Evolutionary conservation across 2,329 filamentous ascomycete genomes (phyloP).

Genomic region (Metarhizium rileyi): DNA sequence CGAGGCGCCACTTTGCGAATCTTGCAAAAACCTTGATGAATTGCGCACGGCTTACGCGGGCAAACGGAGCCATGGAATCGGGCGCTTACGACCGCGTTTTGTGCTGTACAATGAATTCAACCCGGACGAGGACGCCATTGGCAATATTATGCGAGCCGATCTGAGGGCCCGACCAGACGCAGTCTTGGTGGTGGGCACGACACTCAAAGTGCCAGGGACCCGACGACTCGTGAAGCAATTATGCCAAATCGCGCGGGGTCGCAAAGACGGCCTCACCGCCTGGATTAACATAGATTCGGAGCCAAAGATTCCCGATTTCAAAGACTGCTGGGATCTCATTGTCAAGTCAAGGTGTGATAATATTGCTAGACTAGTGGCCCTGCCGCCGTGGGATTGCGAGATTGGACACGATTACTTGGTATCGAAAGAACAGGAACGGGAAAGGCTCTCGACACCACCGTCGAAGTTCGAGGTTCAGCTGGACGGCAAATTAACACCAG

Average conservation of each 20-base stretch:
- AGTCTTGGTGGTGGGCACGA: slow-evolving; percentile 90
- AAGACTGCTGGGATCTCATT: slow-evolving; percentile 87
- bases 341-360: slow-evolving; percentile 82
- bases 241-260: slow-evolving; percentile 74
- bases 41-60: slow-evolving; percentile 67
- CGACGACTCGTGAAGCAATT: slow-evolving; percentile 83
- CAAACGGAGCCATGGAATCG: slow-evolving; percentile 88
- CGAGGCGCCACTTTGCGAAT: slow-evolving; percentile 67
- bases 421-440: slow-evolving; percentile 34
- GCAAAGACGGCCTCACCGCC: slow-evolving; percentile 75
- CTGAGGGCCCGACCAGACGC: slow-evolving; percentile 80
- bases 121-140: slow-evolving; percentile 92
- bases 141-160: slow-evolving; percentile 79
- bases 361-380: slow-evolving; percentile 62
- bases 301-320: slow-evolving; percentile 73
- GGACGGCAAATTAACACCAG: slow-evolving; percentile 28
- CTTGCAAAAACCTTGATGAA: slow-evolving; percentile 65
- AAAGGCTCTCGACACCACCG: slow-evolving; percentile 19
- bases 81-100: slow-evolving; percentile 80
- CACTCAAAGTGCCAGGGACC: slow-evolving; percentile 88
- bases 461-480: slow-evolving; percentile 12
- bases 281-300: slow-evolving; percentile 92
- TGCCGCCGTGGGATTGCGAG: slow-evolving; percentile 48
- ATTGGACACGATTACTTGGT: slow-evolving; percentile 41
- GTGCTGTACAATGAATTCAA: slow-evolving; percentile 97